These are phyloP conservation scores for Effrenium voratum DNA, from an alignment of 73 alveolate genomes.

Conservation along the genomic window DNA sequence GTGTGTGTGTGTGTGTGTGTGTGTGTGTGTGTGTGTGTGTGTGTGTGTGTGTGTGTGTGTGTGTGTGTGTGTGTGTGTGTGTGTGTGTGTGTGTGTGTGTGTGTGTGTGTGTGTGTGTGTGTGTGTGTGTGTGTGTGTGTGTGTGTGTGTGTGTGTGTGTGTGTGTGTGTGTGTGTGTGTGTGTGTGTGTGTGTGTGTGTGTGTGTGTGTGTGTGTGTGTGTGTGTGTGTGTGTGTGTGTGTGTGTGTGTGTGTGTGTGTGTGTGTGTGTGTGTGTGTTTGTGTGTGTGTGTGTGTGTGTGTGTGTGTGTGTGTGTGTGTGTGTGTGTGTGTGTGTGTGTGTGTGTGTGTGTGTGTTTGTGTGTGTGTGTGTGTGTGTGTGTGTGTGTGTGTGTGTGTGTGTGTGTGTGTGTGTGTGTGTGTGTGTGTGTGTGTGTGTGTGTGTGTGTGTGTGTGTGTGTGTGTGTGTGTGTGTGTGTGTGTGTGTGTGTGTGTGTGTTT, in stretches of 20 bases:
- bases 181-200: constrained; percentile 58
- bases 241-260: constrained; percentile 58
- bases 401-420: too few species aligned
- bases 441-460: too few species aligned
- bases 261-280: constrained; percentile 56
- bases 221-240: constrained; percentile 57
- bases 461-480: too few species aligned
- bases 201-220: constrained; percentile 61
- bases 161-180: constrained; percentile 61
- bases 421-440: too few species aligned
- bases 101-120: constrained; percentile 53
- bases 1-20: constrained; percentile 61
- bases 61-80: constrained; percentile 53
- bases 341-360: constrained; percentile 51
- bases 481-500: too few species aligned
- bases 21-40: constrained; percentile 57
- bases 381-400: too few species aligned
- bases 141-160: constrained; percentile 61
- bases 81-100: constrained; percentile 56
- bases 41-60: constrained; percentile 61
- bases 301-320: constrained; percentile 61
- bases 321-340: constrained; percentile 48
- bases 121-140: constrained; percentile 51
- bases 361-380: constrained; percentile 30
- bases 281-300: constrained; percentile 57